phyloP scores from a whole-genome alignment of 129 eudicot species.

The Lactuca sativa region DNA sequence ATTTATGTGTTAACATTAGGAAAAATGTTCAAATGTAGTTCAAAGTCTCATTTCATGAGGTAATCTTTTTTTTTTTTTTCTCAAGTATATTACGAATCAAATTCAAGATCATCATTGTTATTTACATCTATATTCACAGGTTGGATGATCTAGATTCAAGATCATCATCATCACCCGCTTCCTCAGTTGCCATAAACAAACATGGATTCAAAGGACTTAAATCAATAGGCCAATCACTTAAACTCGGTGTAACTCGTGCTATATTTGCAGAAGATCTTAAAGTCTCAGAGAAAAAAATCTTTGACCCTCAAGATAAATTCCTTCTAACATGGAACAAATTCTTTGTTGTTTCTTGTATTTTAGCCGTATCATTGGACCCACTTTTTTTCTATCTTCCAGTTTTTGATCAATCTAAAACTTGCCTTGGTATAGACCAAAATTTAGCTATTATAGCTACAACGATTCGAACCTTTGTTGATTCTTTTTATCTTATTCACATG shows the following conservation, averaged over 20 bases:
- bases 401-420: constrained; percentile 38
- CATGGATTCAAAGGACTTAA: constrained; percentile 65
- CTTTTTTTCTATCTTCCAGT: constrained; percentile 83
- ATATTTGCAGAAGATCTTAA: constrained; percentile 88
- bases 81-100: background rate
- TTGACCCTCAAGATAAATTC: constrained; percentile 88
- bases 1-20: constrained; percentile 1
- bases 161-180: constrained; percentile 53
- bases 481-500: constrained; percentile 79
- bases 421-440: constrained; percentile 65
- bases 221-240: constrained; percentile 66
- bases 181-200: constrained; percentile 42
- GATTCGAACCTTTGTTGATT: constrained; percentile 67
- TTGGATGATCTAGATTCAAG: constrained; percentile 73
- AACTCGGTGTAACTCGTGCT: constrained; percentile 68
- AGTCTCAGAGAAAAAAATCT: constrained; percentile 77
- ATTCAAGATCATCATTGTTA: background rate
- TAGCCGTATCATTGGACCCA: constrained; percentile 81
- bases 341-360: constrained; percentile 70
- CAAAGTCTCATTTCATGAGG: constrained; percentile 31
- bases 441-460: constrained; percentile 70
- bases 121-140: constrained; percentile 38
- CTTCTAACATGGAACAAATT: constrained; percentile 70
- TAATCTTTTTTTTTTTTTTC: constrained; percentile 18
- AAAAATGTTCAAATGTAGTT: constrained; percentile 27